Evolutionary conservation across 2,329 filamentous ascomycete genomes (phyloP).

Genomic region (Sclerotinia sclerotiorum): DNA sequence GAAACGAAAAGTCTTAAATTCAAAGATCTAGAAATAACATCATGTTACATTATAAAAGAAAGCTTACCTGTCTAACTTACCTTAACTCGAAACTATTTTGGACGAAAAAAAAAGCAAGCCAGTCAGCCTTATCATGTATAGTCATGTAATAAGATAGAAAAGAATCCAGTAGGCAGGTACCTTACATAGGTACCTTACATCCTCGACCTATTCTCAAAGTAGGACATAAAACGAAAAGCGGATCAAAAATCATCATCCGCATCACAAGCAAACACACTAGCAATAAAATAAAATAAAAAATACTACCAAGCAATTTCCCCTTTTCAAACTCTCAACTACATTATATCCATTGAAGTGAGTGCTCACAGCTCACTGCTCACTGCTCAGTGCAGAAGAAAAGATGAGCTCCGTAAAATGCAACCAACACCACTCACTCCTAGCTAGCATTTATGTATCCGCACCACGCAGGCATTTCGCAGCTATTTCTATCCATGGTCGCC

Average conservation of each 20-base stretch:
- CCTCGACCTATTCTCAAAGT: background rate
- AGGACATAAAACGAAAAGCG: constrained; percentile 3
- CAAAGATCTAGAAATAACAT: background rate
- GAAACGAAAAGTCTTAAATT: no score
- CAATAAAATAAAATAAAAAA: background rate
- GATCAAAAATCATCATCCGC: constrained; percentile 4
- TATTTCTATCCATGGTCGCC: no score
- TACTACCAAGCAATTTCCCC: background rate
- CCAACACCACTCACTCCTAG: no score
- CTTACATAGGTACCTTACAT: background rate
- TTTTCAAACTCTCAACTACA: no score
- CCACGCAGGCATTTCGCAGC: no score
- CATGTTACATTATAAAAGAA: background rate
- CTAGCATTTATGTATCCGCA: no score
- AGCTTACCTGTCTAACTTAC: background rate
- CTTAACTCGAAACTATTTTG: background rate
- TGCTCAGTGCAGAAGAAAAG: no score
- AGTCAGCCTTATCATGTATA: constrained; percentile 20
- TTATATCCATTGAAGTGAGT: no score
- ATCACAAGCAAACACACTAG: background rate
- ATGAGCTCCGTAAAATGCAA: no score
- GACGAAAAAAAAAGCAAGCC: background rate
- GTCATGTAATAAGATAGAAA: background rate
- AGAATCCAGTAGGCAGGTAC: background rate
- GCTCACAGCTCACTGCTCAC: no score